A percentile compares a stretch with the other conserved stretches of the same genome.
Conservation (phyloP, 192 early-diverging fungal species). For the Umbelopsis isabellina region DNA sequence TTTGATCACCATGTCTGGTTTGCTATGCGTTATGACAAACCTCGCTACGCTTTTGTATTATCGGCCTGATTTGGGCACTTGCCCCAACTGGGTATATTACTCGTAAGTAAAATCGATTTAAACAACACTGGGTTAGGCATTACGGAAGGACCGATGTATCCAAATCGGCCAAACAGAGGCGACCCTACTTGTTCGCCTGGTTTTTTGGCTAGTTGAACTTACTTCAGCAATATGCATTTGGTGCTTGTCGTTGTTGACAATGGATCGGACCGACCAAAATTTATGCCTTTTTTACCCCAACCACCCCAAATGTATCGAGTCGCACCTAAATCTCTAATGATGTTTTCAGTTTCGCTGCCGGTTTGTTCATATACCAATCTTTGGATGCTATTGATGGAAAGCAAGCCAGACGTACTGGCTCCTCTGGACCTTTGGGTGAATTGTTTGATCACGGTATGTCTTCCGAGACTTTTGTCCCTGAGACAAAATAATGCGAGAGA, state of each 20-base stretch:
- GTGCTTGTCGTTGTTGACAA: neutral
- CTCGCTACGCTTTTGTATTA: constrained; percentile 72
- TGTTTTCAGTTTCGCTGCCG: constrained; percentile 59
- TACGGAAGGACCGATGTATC: no score
- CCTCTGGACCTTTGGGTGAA: constrained; percentile 89
- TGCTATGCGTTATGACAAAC: constrained; percentile 78
- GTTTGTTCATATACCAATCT: constrained; percentile 87
- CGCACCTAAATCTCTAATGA: neutral
- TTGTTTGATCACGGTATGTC: constrained; percentile 90
- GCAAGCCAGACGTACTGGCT: constrained; percentile 88
- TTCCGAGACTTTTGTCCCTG: neutral
- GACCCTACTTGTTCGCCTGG: neutral
- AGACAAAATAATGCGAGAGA: neutral
- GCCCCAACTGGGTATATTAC: constrained; percentile 84
- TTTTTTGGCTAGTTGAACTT: neutral
- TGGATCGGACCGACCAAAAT: neutral
- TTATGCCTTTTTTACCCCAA: neutral
- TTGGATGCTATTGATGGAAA: constrained; percentile 96
- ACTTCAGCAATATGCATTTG: no score
- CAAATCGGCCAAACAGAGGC: neutral
- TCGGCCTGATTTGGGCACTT: constrained; percentile 70
- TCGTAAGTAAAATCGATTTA: constrained; percentile 44
- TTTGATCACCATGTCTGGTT: constrained; percentile 86
- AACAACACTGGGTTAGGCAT: neutral
- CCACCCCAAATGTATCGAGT: neutral